These are phyloP conservation scores for Rosa multiflora DNA, from an alignment of 306 rosid genomes.

Conservation along the genomic window DNA sequence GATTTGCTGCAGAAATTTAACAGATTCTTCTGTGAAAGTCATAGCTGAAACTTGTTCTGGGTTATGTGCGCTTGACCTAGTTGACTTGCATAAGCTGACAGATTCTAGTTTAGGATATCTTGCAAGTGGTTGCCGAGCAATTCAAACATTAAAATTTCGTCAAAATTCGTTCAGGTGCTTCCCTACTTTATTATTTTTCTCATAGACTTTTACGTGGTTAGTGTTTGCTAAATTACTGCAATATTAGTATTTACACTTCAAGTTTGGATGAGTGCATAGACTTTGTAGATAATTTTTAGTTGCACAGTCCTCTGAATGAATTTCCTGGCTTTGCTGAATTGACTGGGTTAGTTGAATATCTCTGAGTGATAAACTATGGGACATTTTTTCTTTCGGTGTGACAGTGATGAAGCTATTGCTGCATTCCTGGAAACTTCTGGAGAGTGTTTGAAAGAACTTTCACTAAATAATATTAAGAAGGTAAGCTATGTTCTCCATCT, in stretches of 20 bases:
- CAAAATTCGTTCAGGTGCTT: constrained; percentile 72
- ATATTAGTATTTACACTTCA: constrained; percentile 2
- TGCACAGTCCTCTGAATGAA: not conserved
- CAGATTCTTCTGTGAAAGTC: constrained; percentile 60
- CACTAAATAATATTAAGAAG: constrained; percentile 67
- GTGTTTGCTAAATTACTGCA: constrained; percentile 12
- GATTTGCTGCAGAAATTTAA: constrained; percentile 62
- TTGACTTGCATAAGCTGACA: constrained; percentile 51
- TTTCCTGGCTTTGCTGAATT: constrained; percentile 16
- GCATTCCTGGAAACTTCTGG: constrained; percentile 70
- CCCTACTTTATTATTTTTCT: constrained; percentile 8
- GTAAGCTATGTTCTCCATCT: constrained; percentile 30
- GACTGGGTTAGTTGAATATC: constrained; percentile 2
- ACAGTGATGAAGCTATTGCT: constrained; percentile 83
- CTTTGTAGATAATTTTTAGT: not conserved
- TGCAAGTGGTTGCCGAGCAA: constrained; percentile 53
- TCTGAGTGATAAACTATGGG: constrained; percentile 13
- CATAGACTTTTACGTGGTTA: constrained; percentile 4
- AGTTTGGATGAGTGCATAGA: not conserved
- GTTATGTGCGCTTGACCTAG: constrained; percentile 57
- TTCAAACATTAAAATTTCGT: constrained; percentile 57
- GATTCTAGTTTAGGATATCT: constrained; percentile 63
- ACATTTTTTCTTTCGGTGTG: not conserved
- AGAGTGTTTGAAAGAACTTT: constrained; percentile 59
- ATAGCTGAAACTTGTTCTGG: constrained; percentile 61